A percentile compares a stretch with the other conserved stretches of the same genome.
Evolutionary conservation across 805 yeast species (phyloP).

Genomic region (Myxozyma melibiosi): DNA sequence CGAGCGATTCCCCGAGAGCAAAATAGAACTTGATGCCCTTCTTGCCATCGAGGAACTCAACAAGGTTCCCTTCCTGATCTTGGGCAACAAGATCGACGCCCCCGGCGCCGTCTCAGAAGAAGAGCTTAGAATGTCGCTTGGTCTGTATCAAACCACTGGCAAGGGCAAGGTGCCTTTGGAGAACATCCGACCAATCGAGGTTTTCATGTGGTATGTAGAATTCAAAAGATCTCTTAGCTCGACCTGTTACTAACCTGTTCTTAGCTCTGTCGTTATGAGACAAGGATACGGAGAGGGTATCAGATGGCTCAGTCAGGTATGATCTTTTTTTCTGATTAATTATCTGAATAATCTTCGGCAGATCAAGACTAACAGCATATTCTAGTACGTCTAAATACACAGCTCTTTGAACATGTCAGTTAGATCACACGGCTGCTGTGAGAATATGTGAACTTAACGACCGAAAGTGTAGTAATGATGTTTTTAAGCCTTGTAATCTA

Average conservation of each 20-base stretch:
- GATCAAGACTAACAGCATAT: not conserved
- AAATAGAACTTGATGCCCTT: conserved; percentile 90
- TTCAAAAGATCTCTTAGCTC: not conserved
- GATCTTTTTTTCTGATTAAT: not conserved
- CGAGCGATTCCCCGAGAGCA: conserved; percentile 91
- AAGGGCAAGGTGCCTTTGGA: conserved; percentile 72
- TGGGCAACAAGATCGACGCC: conserved; percentile 96
- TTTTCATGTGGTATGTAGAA: conserved; percentile 71
- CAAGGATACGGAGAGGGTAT: conserved; percentile 98
- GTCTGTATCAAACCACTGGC: conserved; percentile 88
- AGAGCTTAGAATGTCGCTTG: conserved; percentile 87
- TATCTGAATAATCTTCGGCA: not conserved
- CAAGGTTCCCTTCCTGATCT: conserved; percentile 85
- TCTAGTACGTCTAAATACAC: conserved; percentile 20
- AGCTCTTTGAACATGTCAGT: no score
- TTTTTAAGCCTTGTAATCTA: not conserved
- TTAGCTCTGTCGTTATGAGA: conserved; percentile 90
- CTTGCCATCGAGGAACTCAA: conserved; percentile 89
- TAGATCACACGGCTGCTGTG: not conserved
- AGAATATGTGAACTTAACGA: not conserved
- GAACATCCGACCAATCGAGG: conserved; percentile 86
- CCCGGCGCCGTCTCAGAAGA: conserved; percentile 93
- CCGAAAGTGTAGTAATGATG: not conserved
- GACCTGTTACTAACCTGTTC: not conserved
- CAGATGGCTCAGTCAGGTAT: conserved; percentile 88